These are phyloP conservation scores for Anthostomella pinea DNA, from an alignment of 2,329 filamentous ascomycete genomes.

Conservation along the genomic window DNA sequence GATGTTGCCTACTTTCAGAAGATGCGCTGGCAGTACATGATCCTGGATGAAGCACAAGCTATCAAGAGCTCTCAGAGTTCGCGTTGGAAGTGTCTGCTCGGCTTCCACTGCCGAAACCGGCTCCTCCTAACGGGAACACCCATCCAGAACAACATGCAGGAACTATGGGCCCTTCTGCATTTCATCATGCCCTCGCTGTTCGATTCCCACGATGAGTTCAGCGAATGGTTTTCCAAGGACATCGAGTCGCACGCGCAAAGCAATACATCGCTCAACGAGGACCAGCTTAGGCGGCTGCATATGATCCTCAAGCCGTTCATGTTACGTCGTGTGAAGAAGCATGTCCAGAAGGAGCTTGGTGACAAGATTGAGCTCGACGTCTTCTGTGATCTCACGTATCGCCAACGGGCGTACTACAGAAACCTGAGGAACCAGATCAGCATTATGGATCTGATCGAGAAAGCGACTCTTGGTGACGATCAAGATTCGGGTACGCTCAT, in stretches of 20 bases:
- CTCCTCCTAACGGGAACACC: slow-evolving; percentile 92
- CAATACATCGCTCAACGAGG: slow-evolving; percentile 99
- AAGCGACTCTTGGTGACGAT: slow-evolving; percentile 90
- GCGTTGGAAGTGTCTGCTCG: slow-evolving; percentile 91
- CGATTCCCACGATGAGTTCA: slow-evolving; percentile 89
- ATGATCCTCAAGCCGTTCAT: slow-evolving; percentile 99
- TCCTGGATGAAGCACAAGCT: slow-evolving; percentile 95
- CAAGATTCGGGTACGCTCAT: slow-evolving; percentile 94
- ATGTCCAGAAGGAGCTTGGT: slow-evolving; percentile 96
- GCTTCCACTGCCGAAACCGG: slow-evolving; percentile 93
- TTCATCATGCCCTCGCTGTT: slow-evolving; percentile 99
- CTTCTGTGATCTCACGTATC: slow-evolving; percentile 95
- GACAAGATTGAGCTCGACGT: slow-evolving; percentile 98
- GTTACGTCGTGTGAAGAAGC: slow-evolving; percentile 99
- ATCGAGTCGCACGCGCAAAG: slow-evolving; percentile 98
- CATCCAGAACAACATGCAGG: slow-evolving; percentile 99
- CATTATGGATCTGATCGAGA: slow-evolving; percentile 97
- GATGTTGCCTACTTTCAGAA: slow-evolving; percentile 98
- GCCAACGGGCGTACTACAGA: slow-evolving; percentile 89
- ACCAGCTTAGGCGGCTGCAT: slow-evolving; percentile 92
- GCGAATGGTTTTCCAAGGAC: slow-evolving; percentile 91
- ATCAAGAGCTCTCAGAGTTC: slow-evolving; percentile 98
- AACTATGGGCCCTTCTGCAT: slow-evolving; percentile 94
- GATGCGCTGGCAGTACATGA: slow-evolving; percentile 99
- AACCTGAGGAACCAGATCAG: slow-evolving; percentile 96